These are phyloP conservation scores for Lolium perenne DNA, from an alignment of 176 grass and related monocot genomes.

Conservation along the genomic window DNA sequence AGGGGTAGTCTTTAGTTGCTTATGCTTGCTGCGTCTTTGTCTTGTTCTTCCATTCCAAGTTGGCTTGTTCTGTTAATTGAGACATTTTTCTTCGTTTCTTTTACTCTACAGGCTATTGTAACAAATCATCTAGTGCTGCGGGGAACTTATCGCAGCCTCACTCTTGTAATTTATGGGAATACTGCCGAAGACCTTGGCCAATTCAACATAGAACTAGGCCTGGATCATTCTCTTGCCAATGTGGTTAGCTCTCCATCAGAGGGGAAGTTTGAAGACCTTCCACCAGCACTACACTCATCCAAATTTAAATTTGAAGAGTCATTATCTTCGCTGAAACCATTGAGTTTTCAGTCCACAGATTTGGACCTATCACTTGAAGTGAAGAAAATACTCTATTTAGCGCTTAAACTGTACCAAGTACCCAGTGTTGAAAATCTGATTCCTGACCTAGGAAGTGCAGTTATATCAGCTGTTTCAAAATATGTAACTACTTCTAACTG, in stretches of 20 bases:
- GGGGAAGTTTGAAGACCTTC: constrained; percentile 93
- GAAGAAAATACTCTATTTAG: constrained; percentile 68
- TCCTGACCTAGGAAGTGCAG: constrained; percentile 60
- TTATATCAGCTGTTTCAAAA: constrained; percentile 69
- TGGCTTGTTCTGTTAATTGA: constrained; percentile 12
- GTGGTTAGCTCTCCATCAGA: constrained; percentile 90
- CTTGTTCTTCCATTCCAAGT: constrained; percentile 21
- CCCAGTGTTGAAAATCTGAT: constrained; percentile 54
- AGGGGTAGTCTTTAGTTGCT: constrained; percentile 24
- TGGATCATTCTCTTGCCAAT: constrained; percentile 89
- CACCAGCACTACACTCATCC: constrained; percentile 73
- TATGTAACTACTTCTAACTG: constrained; percentile 54
- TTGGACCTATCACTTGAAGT: constrained; percentile 64
- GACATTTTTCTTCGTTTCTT: constrained; percentile 33
- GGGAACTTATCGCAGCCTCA: constrained; percentile 91
- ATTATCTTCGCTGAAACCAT: constrained; percentile 69
- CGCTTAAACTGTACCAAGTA: constrained; percentile 69
- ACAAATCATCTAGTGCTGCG: constrained; percentile 94
- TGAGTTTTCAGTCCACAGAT: constrained; percentile 60
- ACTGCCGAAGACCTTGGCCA: constrained; percentile 98
- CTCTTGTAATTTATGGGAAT: constrained; percentile 96
- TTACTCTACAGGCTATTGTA: constrained; percentile 83
- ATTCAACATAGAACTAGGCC: constrained; percentile 93
- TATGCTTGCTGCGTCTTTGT: constrained; percentile 29
- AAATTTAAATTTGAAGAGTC: constrained; percentile 78